phyloP scores from a whole-genome alignment of 2,329 filamentous ascomycete species.

The Phoma herbarum region DNA sequence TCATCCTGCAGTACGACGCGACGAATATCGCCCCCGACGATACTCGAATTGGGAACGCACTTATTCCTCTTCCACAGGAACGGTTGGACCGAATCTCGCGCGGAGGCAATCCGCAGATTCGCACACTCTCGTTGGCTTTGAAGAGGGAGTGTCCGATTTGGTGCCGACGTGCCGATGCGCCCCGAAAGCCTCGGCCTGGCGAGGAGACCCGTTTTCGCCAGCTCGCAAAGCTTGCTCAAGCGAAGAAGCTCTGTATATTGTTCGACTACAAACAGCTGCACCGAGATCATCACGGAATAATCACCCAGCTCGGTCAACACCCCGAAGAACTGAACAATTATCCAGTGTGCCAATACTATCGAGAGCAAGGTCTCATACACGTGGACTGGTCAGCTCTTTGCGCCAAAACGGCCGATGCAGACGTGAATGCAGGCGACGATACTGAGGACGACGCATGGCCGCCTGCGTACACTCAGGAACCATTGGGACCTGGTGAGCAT shows the following conservation, averaged over 20 bases:
- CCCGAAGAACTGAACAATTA: not conserved
- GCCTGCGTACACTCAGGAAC: not conserved
- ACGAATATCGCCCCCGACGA: constrained; percentile 25
- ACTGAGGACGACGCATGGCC: not conserved
- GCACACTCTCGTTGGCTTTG: constrained; percentile 15
- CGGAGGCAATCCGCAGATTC: constrained; percentile 21
- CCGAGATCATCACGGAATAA: constrained; percentile 9
- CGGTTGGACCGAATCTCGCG: constrained; percentile 20
- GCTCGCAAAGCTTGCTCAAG: constrained; percentile 24
- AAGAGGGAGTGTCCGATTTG: constrained; percentile 22
- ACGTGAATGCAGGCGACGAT: too few species aligned
- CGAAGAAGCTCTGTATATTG: constrained; percentile 20
- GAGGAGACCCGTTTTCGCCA: not conserved
- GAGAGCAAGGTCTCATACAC: not conserved
- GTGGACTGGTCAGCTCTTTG: not conserved
- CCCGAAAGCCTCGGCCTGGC: not conserved
- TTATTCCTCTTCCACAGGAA: constrained; percentile 4
- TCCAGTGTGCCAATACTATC: not conserved
- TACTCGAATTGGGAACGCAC: constrained; percentile 9
- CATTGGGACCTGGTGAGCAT: not conserved
- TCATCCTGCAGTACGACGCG: constrained; percentile 29
- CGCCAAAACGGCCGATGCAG: too few species aligned
- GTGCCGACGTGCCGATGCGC: constrained; percentile 9
- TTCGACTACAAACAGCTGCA: constrained; percentile 31
- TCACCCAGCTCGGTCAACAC: not conserved